These are phyloP conservation scores for Echinosophora koreensis DNA, from an alignment of 306 rosid genomes.

Conservation along the genomic window DNA sequence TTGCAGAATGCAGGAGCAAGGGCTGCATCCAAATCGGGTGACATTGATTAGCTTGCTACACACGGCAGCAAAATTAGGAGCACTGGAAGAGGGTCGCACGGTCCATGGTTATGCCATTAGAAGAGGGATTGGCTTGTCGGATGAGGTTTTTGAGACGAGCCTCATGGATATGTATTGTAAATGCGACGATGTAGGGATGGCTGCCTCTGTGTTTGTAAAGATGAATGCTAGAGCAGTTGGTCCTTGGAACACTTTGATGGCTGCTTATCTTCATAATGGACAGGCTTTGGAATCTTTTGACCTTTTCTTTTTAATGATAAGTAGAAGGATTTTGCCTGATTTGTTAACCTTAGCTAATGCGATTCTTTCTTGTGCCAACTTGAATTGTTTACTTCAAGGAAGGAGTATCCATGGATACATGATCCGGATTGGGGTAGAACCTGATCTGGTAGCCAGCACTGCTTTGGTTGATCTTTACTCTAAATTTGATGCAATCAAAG, in stretches of 20 bases:
- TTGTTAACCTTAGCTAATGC: slow-evolving; percentile 62
- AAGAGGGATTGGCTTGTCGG: slow-evolving; percentile 55
- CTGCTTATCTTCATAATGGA: slow-evolving; percentile 49
- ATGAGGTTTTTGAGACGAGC: slow-evolving; percentile 61
- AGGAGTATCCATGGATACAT: slow-evolving; percentile 64
- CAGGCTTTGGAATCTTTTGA: slow-evolving; percentile 50
- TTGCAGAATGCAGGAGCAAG: slow-evolving; percentile 51
- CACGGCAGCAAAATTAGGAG: slow-evolving; percentile 43
- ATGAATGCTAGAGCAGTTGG: slow-evolving; percentile 52
- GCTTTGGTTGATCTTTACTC: slow-evolving; percentile 60
- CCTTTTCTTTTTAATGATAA: slow-evolving; percentile 50
- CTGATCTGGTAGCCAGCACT: slow-evolving; percentile 57
- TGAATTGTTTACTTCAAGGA: slow-evolving; percentile 51
- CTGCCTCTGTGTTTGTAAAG: slow-evolving; percentile 50
- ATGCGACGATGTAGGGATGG: slow-evolving; percentile 50
- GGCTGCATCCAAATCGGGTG: slow-evolving; percentile 55
- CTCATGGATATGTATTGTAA: slow-evolving; percentile 65
- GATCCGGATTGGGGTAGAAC: slow-evolving; percentile 42
- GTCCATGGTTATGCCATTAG: slow-evolving; percentile 64
- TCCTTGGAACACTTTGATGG: slow-evolving; percentile 59
- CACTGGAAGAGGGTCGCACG: slow-evolving; percentile 48
- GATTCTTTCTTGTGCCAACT: slow-evolving; percentile 51
- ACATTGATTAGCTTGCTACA: slow-evolving; percentile 61
- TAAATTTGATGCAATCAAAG: slow-evolving; percentile 55
- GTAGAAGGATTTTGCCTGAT: slow-evolving; percentile 54